Conservation (phyloP, 2,329 filamentous ascomycete genomes). For the Stachybotrys chlorohalonatus region DNA sequence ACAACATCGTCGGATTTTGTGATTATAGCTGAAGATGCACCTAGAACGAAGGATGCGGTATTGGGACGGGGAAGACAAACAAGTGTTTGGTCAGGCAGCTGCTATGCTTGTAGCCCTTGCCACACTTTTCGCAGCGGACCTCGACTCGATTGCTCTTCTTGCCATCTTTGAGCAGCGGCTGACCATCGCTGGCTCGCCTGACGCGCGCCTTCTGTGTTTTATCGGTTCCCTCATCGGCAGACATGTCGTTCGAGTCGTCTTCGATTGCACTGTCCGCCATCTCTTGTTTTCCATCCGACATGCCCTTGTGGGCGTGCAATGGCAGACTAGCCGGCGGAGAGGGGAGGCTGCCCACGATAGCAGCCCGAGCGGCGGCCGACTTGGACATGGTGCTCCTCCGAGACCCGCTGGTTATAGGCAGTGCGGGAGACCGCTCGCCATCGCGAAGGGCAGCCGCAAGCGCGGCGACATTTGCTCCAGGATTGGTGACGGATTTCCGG, state of each 20-base stretch:
- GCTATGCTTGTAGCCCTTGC: conserved; percentile 99
- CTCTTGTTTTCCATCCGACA: conserved; percentile 38
- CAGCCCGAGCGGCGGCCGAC: conserved; percentile 41
- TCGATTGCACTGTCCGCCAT: conserved; percentile 56
- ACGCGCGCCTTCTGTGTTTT: conserved; percentile 40
- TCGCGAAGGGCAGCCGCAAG: conserved; percentile 66
- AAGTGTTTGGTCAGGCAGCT: conserved; percentile 99
- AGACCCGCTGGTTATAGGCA: conserved; percentile 47
- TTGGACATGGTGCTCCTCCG: conserved; percentile 66
- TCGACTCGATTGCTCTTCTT: conserved; percentile 78
- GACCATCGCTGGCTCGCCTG: conserved; percentile 73
- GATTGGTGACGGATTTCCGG: conserved; percentile 84
- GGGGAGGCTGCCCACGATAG: conserved; percentile 48
- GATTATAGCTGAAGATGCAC: not conserved
- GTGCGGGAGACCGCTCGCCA: conserved; percentile 46
- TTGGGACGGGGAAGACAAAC: conserved; percentile 65
- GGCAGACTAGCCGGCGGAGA: conserved; percentile 62
- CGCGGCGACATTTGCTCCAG: conserved; percentile 63
- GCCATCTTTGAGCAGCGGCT: conserved; percentile 71
- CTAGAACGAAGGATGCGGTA: not conserved
- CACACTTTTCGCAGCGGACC: conserved; percentile 93
- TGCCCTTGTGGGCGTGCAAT: conserved; percentile 44
- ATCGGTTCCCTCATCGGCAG: conserved; percentile 42
- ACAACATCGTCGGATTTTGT: not conserved
- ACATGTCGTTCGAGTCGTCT: conserved; percentile 54